These are phyloP conservation scores for Sicyos edulis DNA, from an alignment of 306 rosid species.

Conservation along the genomic window DNA sequence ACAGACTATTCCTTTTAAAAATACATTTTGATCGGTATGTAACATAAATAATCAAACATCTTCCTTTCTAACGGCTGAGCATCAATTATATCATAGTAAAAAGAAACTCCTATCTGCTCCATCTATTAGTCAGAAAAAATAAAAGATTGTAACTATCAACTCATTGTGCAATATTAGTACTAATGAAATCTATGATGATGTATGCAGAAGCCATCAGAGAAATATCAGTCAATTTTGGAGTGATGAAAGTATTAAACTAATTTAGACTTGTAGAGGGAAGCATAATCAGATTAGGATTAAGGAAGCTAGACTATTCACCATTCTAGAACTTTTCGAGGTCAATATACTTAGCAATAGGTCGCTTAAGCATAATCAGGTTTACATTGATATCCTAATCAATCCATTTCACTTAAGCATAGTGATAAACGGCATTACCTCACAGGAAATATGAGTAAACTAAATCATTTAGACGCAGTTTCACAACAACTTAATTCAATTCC, in stretches of 20 bases:
- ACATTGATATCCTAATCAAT: neutral
- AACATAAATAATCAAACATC: neutral
- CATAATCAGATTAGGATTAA: neutral
- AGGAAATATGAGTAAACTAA: neutral
- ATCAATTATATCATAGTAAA: neutral
- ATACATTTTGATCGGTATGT: neutral
- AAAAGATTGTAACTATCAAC: neutral
- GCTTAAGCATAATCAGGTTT: neutral
- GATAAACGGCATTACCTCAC: neutral
- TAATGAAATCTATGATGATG: neutral
- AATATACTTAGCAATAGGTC: conserved; percentile 1
- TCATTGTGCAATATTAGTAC: neutral
- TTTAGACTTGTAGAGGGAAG: neutral
- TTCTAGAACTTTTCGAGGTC: neutral
- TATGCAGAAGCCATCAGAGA: neutral
- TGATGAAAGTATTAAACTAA: neutral
- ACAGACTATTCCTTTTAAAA: neutral
- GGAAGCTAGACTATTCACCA: neutral
- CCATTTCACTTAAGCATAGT: neutral
- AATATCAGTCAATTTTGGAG: neutral
- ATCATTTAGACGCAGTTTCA: neutral
- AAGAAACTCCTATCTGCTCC: conserved; percentile 7
- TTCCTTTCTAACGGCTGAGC: neutral
- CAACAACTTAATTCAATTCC: conserved; percentile 2
- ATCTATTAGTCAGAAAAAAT: neutral